Evolutionary conservation across 257 asterid genomes (phyloP).

Genomic region (Penstemon eatonii): DNA sequence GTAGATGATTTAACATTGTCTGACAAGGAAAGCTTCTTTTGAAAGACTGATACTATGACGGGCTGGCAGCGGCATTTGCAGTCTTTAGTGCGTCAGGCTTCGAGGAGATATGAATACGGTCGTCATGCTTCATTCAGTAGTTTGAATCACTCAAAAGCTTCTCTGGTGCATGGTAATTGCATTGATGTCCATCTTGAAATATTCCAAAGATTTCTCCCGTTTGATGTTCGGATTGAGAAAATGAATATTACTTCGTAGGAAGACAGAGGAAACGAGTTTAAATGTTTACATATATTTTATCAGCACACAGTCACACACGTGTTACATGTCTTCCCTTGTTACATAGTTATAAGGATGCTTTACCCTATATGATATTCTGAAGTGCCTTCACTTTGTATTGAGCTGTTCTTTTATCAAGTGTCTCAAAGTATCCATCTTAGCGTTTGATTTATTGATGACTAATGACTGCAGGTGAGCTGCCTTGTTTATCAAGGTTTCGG

Average conservation of each 20-base stretch:
- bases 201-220: neutral
- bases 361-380: too few species aligned
- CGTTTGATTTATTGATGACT: slow-evolving; percentile 17
- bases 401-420: slow-evolving; percentile 3
- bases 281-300: too few species aligned
- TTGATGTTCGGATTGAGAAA: neutral
- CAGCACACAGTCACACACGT: too few species aligned
- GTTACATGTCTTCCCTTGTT: too few species aligned
- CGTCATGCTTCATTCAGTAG: slow-evolving; percentile 41
- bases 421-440: slow-evolving; percentile 12
- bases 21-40: slow-evolving; percentile 10
- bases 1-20: slow-evolving; percentile 18
- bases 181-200: neutral
- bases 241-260: neutral
- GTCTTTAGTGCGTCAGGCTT: slow-evolving; percentile 58
- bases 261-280: too few species aligned
- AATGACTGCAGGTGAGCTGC: slow-evolving; percentile 53
- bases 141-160: slow-evolving; percentile 51
- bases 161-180: slow-evolving; percentile 55
- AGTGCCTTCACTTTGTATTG: neutral
- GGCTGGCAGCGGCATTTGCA: slow-evolving; percentile 79
- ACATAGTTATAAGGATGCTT: neutral
- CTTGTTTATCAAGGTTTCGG: slow-evolving; percentile 38
- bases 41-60: slow-evolving; percentile 45
- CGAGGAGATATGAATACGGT: slow-evolving; percentile 54